Base-by-base conservation (phyloP, 495 filamentous ascomycete genomes). In the Pyrenula massariospora region DNA sequence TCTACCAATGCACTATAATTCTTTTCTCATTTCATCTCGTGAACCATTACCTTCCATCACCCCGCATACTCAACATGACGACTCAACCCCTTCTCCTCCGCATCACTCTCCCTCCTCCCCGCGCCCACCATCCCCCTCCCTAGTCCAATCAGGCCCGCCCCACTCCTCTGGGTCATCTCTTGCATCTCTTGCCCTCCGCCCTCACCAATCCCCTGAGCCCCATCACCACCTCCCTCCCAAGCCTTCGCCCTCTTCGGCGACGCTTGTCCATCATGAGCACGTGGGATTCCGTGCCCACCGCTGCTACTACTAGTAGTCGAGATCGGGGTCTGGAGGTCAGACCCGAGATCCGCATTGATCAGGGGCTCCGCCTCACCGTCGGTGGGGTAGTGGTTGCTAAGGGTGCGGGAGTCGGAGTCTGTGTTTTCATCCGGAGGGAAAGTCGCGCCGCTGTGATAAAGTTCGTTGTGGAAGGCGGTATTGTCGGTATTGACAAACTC, bases 401-500 rank as follows among this genome's bases (percentile, higher is more conserved):
- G 31, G 15, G 31, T 42, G 31, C 31, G 31, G 8, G 31, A 42
- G 31, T 42, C 31, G 8, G 31, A 8, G 31, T 42, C 31, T 15
- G 31, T 15, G 31, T 42, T 15, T 8, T 42, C 31, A 20, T 8
- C 50, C 5, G 50, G 50, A 8, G 8, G 8, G 10, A 10, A 10
- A 10, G 19, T 10, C 8, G n/a, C 19, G n/a, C 19, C 22, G 50
- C 10, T 10, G 5, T 65, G 59, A 11, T 66, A 63, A 24, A 76
- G 65, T 55, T 81, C 77, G 12, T 64, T 64, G 21, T 69, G 65
- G 54, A 80, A 80, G 24, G 65, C 65, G 31, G 66, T 62, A 54
- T 80, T 81, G 52, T 81, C 77, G 21, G 64, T 64, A 20, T 65
- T 63, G 22, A 80, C 72, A 54, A 81, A 65, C 74, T 78, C 23